Evolutionary conservation across 208 protist genomes (phyloP).

Genomic region (Leishmania martiniquensis): DNA sequence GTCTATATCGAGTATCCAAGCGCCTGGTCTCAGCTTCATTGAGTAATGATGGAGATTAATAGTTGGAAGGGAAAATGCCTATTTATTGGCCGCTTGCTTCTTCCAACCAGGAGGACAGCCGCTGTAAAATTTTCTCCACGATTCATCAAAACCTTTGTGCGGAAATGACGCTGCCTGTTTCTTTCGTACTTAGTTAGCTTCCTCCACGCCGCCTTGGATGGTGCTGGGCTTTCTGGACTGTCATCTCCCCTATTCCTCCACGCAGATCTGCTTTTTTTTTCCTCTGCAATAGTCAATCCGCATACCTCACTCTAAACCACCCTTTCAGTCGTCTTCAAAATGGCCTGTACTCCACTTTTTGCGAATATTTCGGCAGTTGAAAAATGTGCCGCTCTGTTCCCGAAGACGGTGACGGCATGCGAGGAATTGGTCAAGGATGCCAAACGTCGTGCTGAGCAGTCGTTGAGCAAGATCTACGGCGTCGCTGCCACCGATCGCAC

Average conservation of each 20-base stretch:
- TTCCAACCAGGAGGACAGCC: not conserved
- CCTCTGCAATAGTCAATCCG: not conserved
- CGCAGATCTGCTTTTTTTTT: not conserved
- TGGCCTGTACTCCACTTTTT: constrained; percentile 48
- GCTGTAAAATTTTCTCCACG: not conserved
- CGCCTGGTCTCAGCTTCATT: not conserved
- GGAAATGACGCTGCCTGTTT: not conserved
- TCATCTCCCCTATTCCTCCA: not conserved
- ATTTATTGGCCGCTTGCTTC: not conserved
- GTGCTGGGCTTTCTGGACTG: not conserved
- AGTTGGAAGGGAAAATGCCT: not conserved
- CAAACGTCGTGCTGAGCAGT: constrained; percentile 47
- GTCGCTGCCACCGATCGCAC: constrained; percentile 32
- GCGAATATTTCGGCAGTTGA: constrained; percentile 42
- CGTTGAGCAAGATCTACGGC: constrained; percentile 53
- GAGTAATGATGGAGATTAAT: not conserved
- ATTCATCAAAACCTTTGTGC: not conserved
- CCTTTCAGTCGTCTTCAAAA: not conserved
- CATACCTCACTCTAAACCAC: not conserved
- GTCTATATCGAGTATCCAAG: not conserved
- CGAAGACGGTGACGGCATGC: constrained; percentile 55
- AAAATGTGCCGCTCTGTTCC: constrained; percentile 73
- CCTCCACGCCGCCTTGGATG: not conserved
- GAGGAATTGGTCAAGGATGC: constrained; percentile 47
- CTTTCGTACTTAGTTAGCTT: not conserved